Conservation (phyloP, 768 basidiomycete genomes). For the Lentinus tigrinus region DNA sequence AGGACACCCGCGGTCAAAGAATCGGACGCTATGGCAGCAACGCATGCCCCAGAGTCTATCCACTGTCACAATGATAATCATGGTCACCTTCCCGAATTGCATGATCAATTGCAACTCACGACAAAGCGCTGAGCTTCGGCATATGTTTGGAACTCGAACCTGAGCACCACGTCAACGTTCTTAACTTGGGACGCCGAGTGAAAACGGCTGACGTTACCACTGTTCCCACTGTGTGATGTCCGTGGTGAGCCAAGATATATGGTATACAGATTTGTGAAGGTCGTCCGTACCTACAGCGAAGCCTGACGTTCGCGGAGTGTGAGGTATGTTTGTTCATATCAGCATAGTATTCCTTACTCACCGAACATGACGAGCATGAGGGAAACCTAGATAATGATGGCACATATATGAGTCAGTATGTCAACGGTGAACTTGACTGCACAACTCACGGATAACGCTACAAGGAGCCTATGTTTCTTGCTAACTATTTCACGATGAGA, state of each 20-base stretch:
- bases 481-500: no score
- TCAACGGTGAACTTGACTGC: neutral
- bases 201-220: neutral
- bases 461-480: neutral
- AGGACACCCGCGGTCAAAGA: neutral
- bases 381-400: neutral
- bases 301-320: neutral
- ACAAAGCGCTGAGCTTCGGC: neutral
- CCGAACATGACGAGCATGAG: neutral
- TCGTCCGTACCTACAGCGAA: neutral
- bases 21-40: neutral
- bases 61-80: neutral
- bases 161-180: no score
- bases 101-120: no score
- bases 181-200: no score
- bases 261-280: no score
- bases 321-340: no score
- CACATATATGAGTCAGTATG: neutral
- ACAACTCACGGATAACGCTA: neutral
- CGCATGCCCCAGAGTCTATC: conserved; percentile 1
- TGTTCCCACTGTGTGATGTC: neutral
- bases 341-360: neutral
- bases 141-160: neutral
- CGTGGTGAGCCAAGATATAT: neutral
- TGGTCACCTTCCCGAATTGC: no score